Evolutionary conservation across 78 protist species (phyloP), one percentile per base, ranked within the genome.

Genomic region (Anaeramoeba flamelloides): DNA sequence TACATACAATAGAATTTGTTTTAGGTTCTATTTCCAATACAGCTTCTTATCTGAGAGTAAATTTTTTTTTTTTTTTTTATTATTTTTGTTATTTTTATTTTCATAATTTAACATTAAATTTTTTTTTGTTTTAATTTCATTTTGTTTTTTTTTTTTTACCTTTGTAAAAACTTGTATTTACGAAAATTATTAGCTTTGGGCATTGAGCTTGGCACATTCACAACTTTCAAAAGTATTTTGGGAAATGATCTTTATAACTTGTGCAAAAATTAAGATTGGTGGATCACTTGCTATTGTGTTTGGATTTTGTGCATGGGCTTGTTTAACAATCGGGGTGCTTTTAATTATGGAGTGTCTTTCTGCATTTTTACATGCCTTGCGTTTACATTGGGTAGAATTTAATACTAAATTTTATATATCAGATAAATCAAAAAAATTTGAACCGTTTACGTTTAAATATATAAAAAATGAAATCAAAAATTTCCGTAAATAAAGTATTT

Each of bases 11-110:
- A 76, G 99, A 98, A 87, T 98, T 86, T 53, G 90, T 91, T 22
- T 91, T 98, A 40, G 97, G 98, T 30, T 85, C 90, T 38, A 85
- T 98, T 37, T 96, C 99, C 41, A 94, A 98, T 90, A 98, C 99
- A 3, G 99, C 99, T 34, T 95, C 99, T 2, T 98, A 97, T 85
- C 93, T 98, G 39, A 94, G 99, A 30, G n/a, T n/a, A n/a, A n/a
- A n/a, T n/a, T n/a, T n/a, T n/a, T n/a, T n/a, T n/a, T n/a, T n/a
- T n/a, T n/a, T n/a, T n/a, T n/a, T n/a, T n/a, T n/a, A n/a, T n/a
- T n/a, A n/a, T n/a, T n/a, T n/a, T n/a, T n/a, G n/a, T n/a, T n/a
- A n/a, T n/a, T n/a, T n/a, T n/a, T n/a, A n/a, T n/a, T n/a, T n/a
- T n/a, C n/a, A n/a, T n/a, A n/a, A n/a, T n/a, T n/a, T n/a, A n/a